Conservation (phyloP, 192 early-diverging fungal species). For the Kappamyces sp. region DNA sequence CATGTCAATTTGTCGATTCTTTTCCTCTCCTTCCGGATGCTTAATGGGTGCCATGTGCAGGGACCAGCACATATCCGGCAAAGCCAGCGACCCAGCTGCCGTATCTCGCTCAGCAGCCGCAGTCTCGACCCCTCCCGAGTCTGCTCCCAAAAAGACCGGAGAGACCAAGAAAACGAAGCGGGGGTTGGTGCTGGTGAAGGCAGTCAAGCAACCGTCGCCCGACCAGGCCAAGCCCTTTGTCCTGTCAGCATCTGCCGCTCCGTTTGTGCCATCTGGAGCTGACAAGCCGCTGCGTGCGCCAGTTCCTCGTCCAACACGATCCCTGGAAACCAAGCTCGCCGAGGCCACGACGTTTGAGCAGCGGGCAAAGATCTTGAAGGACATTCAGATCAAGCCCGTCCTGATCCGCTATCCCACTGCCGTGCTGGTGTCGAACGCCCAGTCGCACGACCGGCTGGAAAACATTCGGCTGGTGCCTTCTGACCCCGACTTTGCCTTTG, state of each 20-base stretch:
- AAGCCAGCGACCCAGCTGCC: neutral
- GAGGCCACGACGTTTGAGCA: neutral
- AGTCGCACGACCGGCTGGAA: neutral
- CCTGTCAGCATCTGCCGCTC: too few species aligned
- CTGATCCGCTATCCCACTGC: neutral
- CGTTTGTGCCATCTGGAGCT: too few species aligned
- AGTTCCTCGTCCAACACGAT: too few species aligned
- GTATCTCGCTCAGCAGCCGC: neutral
- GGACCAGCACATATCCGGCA: slow-evolving; percentile 3
- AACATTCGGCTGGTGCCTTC: slow-evolving; percentile 1
- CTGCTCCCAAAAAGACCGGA: neutral
- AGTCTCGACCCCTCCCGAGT: neutral
- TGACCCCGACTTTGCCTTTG: slow-evolving; percentile 80
- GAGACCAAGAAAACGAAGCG: neutral
- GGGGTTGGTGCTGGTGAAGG: slow-evolving; percentile 4
- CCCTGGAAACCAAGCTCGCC: neutral
- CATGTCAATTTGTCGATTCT: slow-evolving; percentile 18
- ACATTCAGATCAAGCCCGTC: neutral
- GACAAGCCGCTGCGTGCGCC: too few species aligned
- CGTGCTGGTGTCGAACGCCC: neutral
- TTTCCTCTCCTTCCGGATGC: slow-evolving; percentile 15
- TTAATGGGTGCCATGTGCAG: slow-evolving; percentile 9
- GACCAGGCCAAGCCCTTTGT: too few species aligned
- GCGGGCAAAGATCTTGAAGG: neutral
- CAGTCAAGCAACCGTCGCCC: neutral